phyloP scores from a whole-genome alignment of 805 yeast species.

The Diddensiella santjacobensis region DNA sequence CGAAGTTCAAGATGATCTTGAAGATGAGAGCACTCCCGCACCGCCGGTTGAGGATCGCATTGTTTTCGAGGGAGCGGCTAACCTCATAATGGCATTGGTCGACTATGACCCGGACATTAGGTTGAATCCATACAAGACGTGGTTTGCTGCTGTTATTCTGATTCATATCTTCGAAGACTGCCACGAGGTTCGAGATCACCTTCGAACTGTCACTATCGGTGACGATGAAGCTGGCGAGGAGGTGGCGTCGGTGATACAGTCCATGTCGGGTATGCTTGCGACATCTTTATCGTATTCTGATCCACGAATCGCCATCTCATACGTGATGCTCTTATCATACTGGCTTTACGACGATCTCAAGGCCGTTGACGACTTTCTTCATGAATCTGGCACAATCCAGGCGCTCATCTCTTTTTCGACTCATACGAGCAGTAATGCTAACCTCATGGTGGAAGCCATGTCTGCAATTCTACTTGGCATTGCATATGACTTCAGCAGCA shows the following conservation, averaged over 20 bases:
- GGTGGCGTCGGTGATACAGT: constrained; percentile 63
- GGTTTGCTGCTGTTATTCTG: constrained; percentile 75
- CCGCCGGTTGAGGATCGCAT: too few species aligned
- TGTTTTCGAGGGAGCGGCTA: constrained; percentile 37
- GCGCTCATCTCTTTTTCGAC: constrained; percentile 65
- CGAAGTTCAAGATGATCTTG: constrained; percentile 29
- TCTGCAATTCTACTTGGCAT: constrained; percentile 68
- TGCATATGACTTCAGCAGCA: constrained; percentile 69
- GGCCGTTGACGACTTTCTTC: constrained; percentile 72
- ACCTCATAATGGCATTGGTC: constrained; percentile 65
- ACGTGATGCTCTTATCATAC: constrained; percentile 63
- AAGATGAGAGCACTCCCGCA: not conserved
- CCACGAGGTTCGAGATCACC: constrained; percentile 29
- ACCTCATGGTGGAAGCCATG: constrained; percentile 66
- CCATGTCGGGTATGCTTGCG: constrained; percentile 69
- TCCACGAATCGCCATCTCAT: constrained; percentile 73
- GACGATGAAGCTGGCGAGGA: constrained; percentile 54
- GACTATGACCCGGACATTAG: constrained; percentile 70
- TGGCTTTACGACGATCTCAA: constrained; percentile 77
- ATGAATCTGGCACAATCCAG: constrained; percentile 61
- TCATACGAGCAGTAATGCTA: constrained; percentile 43
- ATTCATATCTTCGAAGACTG: constrained; percentile 52
- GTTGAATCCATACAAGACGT: constrained; percentile 79
- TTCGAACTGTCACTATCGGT: constrained; percentile 54
- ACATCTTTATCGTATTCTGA: constrained; percentile 59